Base-by-base conservation (phyloP, 139 green algal genomes). In the Raphidocelis subcapitata region DNA sequence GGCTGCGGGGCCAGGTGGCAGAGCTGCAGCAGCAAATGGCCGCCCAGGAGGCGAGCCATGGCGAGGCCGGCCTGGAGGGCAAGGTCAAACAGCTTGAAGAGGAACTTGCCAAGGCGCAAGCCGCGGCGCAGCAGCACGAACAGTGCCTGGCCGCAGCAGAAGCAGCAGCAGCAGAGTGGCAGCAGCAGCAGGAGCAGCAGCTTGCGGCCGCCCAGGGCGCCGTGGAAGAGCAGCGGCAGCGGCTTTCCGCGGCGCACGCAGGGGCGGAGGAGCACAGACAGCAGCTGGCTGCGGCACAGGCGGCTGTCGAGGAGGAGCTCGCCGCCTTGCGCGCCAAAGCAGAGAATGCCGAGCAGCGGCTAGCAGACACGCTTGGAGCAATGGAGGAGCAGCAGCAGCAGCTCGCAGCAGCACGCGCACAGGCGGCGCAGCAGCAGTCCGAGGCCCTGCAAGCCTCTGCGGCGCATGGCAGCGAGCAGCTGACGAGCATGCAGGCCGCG, bases 21-120 rank as follows among this genome's bases (percentile, higher is more conserved):
- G 26, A 65, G 28, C 29, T 28, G 64, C 64, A 32, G 35, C 70
- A 77, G 70, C 46, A 69, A 2, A 69, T 70, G 12, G n/a, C 44
- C 1, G 20, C 3, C 3, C 28, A 46, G 5, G n/a, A 57, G 14
- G 29, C 59, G n/a, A n/a, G n/a, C n/a, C n/a, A n/a, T n/a, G n/a
- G n/a, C n/a, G n/a, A n/a, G n/a, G n/a, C n/a, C n/a, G n/a, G n/a
- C n/a, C n/a, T n/a, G n/a, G n/a, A n/a, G n/a, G n/a, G n/a, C n/a
- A n/a, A n/a, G n/a, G n/a, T n/a, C n/a, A n/a, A n/a, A n/a, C n/a
- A n/a, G n/a, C n/a, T n/a, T n/a, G n/a, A n/a, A n/a, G n/a, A n/a
- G n/a, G n/a, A n/a, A n/a, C n/a, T n/a, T n/a, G n/a, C n/a, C n/a
- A n/a, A n/a, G n/a, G n/a, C n/a, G n/a, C 35, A 29, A 76, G 59